Percentiles rank a stretch among this genome's conserved stretches.
Conservation (phyloP, 139 green algal species). For the Chlamydomonas incerta region DNA sequence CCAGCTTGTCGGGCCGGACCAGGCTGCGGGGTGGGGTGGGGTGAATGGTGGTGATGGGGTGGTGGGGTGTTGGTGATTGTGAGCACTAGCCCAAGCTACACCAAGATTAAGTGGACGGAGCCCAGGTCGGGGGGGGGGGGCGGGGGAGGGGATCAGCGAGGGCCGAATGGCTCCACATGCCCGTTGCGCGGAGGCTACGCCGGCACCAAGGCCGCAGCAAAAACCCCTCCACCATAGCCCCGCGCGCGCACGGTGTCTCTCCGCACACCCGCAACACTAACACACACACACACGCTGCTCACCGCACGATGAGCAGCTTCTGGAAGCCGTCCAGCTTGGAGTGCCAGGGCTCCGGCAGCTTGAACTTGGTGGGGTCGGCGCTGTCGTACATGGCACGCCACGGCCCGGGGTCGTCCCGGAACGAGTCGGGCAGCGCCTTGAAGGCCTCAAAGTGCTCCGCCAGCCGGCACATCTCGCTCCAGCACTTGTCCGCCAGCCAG, state of each 20-base stretch:
- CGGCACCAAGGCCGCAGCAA: too few species aligned
- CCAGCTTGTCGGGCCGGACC: conserved; percentile 79
- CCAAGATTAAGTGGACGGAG: background rate
- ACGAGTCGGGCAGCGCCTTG: conserved; percentile 43
- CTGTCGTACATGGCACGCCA: conserved; percentile 69
- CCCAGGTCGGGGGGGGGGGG: background rate
- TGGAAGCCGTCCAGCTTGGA: conserved; percentile 63
- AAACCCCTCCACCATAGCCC: too few species aligned
- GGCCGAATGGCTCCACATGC: too few species aligned
- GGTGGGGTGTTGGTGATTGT: too few species aligned
- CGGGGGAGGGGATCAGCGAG: background rate
- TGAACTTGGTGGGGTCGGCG: conserved; percentile 44
- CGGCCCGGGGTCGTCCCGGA: conserved; percentile 43
- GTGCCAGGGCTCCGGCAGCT: conserved; percentile 61
- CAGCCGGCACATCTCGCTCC: conserved; percentile 67
- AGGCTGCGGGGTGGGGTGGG: conserved; percentile 45
- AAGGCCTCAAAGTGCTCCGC: conserved; percentile 33
- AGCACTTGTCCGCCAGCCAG: conserved; percentile 66
- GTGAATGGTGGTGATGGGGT: background rate
- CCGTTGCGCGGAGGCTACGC: too few species aligned
- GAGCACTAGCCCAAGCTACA: too few species aligned
- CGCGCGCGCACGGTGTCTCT: too few species aligned
- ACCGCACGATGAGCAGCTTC: conserved; percentile 66
- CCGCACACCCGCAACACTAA: too few species aligned
- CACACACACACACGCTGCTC: background rate